phyloP scores from a whole-genome alignment of 192 early-diverging fungal species.

The Cladochytrium replicatum region DNA sequence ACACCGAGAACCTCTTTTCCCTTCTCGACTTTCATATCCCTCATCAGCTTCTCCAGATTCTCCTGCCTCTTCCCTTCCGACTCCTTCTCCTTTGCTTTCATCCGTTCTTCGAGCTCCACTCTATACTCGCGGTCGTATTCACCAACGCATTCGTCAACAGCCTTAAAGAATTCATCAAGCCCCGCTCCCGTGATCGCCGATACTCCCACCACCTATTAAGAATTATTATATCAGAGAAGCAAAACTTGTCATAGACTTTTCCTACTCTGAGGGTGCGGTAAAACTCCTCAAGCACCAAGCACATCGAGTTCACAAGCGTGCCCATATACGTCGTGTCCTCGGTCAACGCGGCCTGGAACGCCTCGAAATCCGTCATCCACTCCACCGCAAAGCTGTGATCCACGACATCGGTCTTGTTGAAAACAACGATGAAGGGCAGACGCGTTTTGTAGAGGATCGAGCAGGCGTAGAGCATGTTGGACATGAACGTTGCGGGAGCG shows the following conservation, averaged over 20 bases:
- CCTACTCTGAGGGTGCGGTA: slow-evolving; percentile 53
- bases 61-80: slow-evolving; percentile 53
- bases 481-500: slow-evolving; percentile 92
- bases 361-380: slow-evolving; percentile 97
- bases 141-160: slow-evolving; percentile 63
- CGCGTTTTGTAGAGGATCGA: slow-evolving; percentile 96
- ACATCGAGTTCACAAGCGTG: slow-evolving; percentile 89
- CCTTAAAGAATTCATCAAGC: slow-evolving; percentile 79
- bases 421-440: slow-evolving; percentile 88
- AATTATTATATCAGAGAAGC: background rate
- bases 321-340: slow-evolving; percentile 86
- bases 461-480: slow-evolving; percentile 97
- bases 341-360: slow-evolving; percentile 76
- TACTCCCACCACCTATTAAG: slow-evolving; percentile 65
- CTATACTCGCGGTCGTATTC: slow-evolving; percentile 87
- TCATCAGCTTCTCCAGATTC: slow-evolving; percentile 71
- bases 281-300: slow-evolving; percentile 94
- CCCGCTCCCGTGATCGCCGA: slow-evolving; percentile 87
- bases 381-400: slow-evolving; percentile 80
- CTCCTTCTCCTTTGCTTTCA: slow-evolving; percentile 58
- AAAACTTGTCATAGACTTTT: no score
- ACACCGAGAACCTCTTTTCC: no score
- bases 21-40: slow-evolving; percentile 68
- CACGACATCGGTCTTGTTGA: slow-evolving; percentile 94
- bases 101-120: slow-evolving; percentile 67